These are phyloP conservation scores for Cylindricascospora bacillispora DNA, from an alignment of 1,139 yeast genomes.

Conservation along the genomic window DNA sequence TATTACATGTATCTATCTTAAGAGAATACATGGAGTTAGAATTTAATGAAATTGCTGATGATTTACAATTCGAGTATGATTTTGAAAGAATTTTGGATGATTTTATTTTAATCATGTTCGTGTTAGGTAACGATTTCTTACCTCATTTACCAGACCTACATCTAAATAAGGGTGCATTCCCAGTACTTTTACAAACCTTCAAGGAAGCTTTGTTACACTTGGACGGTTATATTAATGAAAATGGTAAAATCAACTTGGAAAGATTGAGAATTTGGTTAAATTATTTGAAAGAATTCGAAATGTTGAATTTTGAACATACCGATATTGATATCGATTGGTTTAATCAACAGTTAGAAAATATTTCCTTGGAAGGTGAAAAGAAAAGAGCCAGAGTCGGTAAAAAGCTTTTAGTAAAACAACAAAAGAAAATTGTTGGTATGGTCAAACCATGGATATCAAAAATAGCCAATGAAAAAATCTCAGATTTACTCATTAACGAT, in stretches of 20 bases:
- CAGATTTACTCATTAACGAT: constrained; percentile 28
- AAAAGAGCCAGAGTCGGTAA: constrained; percentile 57
- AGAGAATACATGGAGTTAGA: constrained; percentile 88
- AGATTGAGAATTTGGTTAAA: constrained; percentile 69
- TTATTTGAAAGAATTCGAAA: constrained; percentile 53
- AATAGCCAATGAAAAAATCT: constrained; percentile 26
- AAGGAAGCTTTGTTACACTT: constrained; percentile 61
- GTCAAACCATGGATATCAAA: constrained; percentile 61
- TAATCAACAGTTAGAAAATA: constrained; percentile 67
- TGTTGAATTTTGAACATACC: constrained; percentile 63
- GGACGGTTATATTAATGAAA: constrained; percentile 78
- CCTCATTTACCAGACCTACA: constrained; percentile 95
- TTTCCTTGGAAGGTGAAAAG: constrained; percentile 60
- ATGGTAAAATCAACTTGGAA: constrained; percentile 65
- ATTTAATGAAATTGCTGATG: constrained; percentile 55
- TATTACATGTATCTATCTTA: constrained; percentile 74
- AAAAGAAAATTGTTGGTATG: constrained; percentile 43
- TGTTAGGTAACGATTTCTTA: constrained; percentile 94
- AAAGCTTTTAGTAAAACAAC: constrained; percentile 54
- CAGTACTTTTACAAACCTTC: constrained; percentile 75
- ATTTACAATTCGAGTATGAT: constrained; percentile 56
- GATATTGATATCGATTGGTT: constrained; percentile 90
- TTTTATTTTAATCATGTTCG: constrained; percentile 81
- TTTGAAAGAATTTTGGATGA: constrained; percentile 90
- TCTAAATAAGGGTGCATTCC: constrained; percentile 92